These are phyloP conservation scores for Kluyveromyces sp. DNA, from an alignment of 1,139 yeast genomes.

Conservation along the genomic window DNA sequence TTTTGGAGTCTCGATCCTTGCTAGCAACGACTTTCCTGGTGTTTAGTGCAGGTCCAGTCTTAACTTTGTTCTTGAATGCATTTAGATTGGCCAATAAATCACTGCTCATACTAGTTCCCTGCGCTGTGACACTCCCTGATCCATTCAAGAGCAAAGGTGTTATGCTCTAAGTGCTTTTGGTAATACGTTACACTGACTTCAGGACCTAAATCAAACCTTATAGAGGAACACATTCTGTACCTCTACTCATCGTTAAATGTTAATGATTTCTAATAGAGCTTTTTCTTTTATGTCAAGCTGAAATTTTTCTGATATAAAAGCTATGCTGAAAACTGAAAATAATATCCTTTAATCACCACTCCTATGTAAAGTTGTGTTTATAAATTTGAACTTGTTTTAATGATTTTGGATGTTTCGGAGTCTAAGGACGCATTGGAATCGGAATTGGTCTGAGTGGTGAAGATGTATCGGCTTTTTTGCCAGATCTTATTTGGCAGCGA, in stretches of 20 bases:
- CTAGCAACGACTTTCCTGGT: slow-evolving; percentile 12
- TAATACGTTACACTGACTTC: background rate
- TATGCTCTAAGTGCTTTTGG: background rate
- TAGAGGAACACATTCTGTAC: too few relatives aligned
- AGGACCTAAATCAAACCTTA: too few relatives aligned
- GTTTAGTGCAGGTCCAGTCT: slow-evolving; percentile 45
- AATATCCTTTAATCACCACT: background rate
- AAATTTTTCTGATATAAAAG: background rate
- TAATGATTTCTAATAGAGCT: background rate
- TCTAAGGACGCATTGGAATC: background rate
- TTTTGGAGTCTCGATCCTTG: slow-evolving; percentile 15
- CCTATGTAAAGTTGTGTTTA: too few relatives aligned
- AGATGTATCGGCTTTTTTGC: slow-evolving; percentile 1
- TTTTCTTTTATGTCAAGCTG: background rate
- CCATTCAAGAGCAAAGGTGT: background rate
- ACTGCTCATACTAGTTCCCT: slow-evolving; percentile 10
- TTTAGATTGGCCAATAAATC: slow-evolving; percentile 44
- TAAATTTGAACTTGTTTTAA: too few relatives aligned
- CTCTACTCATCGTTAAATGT: too few relatives aligned
- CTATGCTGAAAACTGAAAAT: background rate
- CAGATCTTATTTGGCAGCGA: background rate
- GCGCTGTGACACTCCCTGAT: background rate
- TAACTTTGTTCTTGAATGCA: slow-evolving; percentile 54
- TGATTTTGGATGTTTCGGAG: too few relatives aligned
- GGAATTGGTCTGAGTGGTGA: slow-evolving; percentile 1